Base-by-base conservation (phyloP, 2,329 filamentous ascomycete species). In the Aureobasidium vineae region DNA sequence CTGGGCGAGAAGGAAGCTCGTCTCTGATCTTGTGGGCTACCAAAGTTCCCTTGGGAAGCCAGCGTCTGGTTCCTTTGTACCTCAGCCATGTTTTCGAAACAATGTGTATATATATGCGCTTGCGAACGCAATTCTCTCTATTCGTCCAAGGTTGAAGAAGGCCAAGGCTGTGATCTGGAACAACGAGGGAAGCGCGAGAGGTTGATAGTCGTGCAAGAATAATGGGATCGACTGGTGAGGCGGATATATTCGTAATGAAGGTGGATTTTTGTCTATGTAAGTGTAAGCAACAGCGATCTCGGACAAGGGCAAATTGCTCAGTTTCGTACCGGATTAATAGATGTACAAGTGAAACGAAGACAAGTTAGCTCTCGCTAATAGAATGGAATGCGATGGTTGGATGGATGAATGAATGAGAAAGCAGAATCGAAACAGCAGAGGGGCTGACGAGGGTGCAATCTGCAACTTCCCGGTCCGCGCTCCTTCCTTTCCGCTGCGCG, bases 1-100 rank as follows among this genome's bases (percentile, higher is more conserved):
- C 65, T 63, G 3, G 65, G 56, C 26, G 47, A 43, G 50, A 63
- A 66, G 2, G 53, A 66, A 19, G 63, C 52, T 31, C 52, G 63
- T 21, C 26, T 33, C 23, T 49, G 38, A 41, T 49, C 52, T 10
- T 66, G 63, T 5, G 49, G 10, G 31, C 21, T 21, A n/a, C 23
- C 47, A n/a, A 33, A 47, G 23, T 23, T 28, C 3, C 33, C 21
- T n/a, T 19, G 60, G 16, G 60, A 64, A 10, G 38, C 8, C 19
- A 38, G 61, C 5, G 38, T 64, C 19, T 45, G 47, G 13, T n/a
- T 49, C 15, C 61, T 33, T 11, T 64, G 28, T 45, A 64, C 49
- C 11, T 64, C 47, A 11, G 61, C 61, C 61, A 64, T 64, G 36
- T 23, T 50, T 21, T 50, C 11, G 31, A 49, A 11, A 10, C 52